phyloP scores from a whole-genome alignment of 2,329 filamentous ascomycete genomes.

The Coniochaeta sp. region DNA sequence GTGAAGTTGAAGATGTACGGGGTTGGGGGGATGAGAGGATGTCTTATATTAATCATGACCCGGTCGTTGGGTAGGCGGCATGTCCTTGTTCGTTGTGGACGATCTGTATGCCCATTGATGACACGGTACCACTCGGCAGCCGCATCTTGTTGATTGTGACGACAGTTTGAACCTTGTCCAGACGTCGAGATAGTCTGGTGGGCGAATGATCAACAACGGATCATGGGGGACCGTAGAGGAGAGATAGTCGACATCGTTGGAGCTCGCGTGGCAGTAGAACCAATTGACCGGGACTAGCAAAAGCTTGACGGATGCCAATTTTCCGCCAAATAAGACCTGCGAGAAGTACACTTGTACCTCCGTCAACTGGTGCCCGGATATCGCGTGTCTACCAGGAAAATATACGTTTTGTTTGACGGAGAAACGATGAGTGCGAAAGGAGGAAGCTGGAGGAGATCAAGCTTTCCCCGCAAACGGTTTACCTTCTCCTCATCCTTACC shows the following conservation, averaged over 20 bases:
- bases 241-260: too few relatives aligned
- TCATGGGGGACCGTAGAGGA: too few relatives aligned
- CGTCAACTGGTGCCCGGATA: too few relatives aligned
- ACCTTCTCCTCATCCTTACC: not conserved
- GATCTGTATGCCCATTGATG: not conserved
- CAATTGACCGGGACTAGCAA: not conserved
- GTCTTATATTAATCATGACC: not conserved
- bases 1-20: not conserved
- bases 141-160: not conserved
- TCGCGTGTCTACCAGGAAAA: too few relatives aligned
- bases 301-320: slow-evolving; percentile 1
- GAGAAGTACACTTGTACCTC: too few relatives aligned
- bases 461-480: not conserved
- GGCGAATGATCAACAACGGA: too few relatives aligned
- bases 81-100: not conserved
- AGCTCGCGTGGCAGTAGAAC: too few relatives aligned
- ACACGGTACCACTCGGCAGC: not conserved
- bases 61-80: not conserved
- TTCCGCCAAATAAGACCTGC: not conserved
- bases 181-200: too few relatives aligned
- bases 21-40: not conserved
- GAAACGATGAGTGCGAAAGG: too few relatives aligned
- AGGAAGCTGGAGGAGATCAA: too few relatives aligned
- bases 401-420: too few relatives aligned
- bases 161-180: too few relatives aligned